Conservation (phyloP, 2,329 filamentous ascomycete genomes). For the Aureobasidium sp. region DNA sequence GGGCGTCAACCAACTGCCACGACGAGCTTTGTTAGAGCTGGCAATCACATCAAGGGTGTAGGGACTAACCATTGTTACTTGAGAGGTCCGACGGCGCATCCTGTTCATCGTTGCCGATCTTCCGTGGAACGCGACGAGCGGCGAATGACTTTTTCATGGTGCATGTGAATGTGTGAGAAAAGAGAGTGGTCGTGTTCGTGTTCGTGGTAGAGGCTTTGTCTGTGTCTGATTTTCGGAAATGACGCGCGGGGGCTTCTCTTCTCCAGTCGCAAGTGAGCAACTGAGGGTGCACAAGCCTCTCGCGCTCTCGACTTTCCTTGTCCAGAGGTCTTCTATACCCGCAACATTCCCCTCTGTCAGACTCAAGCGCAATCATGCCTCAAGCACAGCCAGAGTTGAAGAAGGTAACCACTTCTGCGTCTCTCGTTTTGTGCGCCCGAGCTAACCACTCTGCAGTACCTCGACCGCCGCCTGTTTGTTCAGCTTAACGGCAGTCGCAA, state of each 20-base stretch:
- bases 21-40: slow-evolving; percentile 25
- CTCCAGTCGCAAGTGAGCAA: neutral
- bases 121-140: slow-evolving; percentile 61
- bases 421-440: neutral
- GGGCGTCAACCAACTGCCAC: slow-evolving; percentile 22
- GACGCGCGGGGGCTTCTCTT: neutral
- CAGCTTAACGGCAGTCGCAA: slow-evolving; percentile 97
- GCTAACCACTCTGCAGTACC: slow-evolving; percentile 58
- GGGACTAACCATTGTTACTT: slow-evolving; percentile 37
- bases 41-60: neutral
- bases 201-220: neutral
- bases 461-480: slow-evolving; percentile 97
- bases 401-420: slow-evolving; percentile 58
- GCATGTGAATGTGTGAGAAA: neutral
- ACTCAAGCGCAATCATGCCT: slow-evolving; percentile 65
- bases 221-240: neutral
- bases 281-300: neutral
- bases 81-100: slow-evolving; percentile 36
- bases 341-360: neutral
- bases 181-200: no score
- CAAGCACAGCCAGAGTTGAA: slow-evolving; percentile 98
- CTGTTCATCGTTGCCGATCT: slow-evolving; percentile 67
- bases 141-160: slow-evolving; percentile 53
- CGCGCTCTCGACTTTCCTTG: neutral
- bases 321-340: neutral